phyloP scores from a whole-genome alignment of 2,329 filamentous ascomycete genomes.

The Arthrobotrys iridis region DNA sequence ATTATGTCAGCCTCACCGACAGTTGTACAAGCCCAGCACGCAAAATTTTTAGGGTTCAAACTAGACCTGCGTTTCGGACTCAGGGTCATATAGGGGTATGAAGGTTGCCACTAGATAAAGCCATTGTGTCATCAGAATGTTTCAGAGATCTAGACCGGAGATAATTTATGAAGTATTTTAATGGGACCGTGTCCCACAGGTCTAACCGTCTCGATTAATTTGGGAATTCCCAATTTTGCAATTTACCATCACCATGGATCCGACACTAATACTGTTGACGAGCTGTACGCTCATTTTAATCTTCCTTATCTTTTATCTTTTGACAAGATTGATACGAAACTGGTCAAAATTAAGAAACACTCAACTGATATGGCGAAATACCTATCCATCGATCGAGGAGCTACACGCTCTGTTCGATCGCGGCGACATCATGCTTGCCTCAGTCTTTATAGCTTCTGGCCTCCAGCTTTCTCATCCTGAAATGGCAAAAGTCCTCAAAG shows the following conservation, averaged over 20 bases:
- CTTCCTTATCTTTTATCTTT: not conserved
- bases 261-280: not conserved
- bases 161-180: too few species aligned
- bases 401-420: conserved; percentile 44
- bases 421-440: conserved; percentile 37
- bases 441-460: conserved; percentile 23
- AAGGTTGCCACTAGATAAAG: too few species aligned
- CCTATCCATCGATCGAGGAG: conserved; percentile 42
- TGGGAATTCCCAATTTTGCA: not conserved
- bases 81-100: too few species aligned
- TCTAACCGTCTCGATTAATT: too few species aligned
- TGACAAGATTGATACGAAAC: not conserved
- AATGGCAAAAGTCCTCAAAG: conserved; percentile 16
- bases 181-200: too few species aligned
- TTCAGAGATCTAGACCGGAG: too few species aligned
- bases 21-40: too few species aligned
- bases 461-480: conserved; percentile 31
- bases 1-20: too few species aligned
- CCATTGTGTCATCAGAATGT: too few species aligned
- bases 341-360: not conserved
- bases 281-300: not conserved
- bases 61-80: too few species aligned
- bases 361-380: conserved; percentile 40
- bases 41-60: too few species aligned
- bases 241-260: not conserved